phyloP scores from a whole-genome alignment of 805 yeast species.

The Yarrowia bubula region DNA sequence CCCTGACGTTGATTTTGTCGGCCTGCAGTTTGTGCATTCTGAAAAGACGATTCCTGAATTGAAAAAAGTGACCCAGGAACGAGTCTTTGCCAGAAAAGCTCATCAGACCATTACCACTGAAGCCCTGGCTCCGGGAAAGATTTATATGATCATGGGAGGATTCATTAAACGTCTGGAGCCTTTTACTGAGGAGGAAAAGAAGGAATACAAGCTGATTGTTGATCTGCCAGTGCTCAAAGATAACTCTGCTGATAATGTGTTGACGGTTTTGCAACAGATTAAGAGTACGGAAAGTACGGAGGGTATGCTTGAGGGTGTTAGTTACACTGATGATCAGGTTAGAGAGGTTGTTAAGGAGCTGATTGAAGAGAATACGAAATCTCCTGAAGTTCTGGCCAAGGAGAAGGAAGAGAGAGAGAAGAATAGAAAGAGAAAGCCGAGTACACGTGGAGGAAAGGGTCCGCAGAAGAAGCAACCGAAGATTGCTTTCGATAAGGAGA shows the following conservation, averaged over 20 bases:
- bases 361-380: neutral
- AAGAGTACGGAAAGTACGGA: neutral
- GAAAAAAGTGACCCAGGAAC: neutral
- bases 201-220: neutral
- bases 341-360: neutral
- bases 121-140: neutral
- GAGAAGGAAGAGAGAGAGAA: neutral
- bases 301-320: neutral
- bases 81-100: constrained; percentile 4
- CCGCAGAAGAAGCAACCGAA: neutral
- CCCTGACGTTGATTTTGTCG: neutral
- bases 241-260: constrained; percentile 10
- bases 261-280: neutral
- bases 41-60: constrained; percentile 19
- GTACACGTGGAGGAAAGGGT: neutral
- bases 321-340: neutral
- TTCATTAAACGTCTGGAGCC: constrained; percentile 19
- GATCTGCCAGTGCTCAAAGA: neutral
- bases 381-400: neutral
- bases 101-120: constrained; percentile 12
- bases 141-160: constrained; percentile 23
- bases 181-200: neutral
- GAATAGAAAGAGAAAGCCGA: neutral
- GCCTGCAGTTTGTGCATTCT: neutral
- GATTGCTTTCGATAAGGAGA: neutral